A percentile compares a stretch with the other conserved stretches of the same genome.
phyloP scores from a whole-genome alignment of 305 asterid species.

The Solanum chacoense region DNA sequence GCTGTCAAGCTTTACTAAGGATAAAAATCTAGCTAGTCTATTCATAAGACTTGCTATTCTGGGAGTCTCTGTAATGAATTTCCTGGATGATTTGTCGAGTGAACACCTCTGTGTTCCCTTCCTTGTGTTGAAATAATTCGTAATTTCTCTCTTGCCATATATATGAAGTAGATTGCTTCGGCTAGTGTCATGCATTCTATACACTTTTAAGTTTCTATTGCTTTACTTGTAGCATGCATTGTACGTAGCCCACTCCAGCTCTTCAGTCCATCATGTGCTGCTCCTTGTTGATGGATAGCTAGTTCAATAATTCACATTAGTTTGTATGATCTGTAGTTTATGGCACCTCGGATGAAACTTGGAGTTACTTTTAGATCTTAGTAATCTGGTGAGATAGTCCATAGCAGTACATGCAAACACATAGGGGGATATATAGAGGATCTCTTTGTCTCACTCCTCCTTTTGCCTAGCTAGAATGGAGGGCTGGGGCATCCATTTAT shows the following conservation, averaged over 20 bases:
- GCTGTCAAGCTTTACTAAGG: background rate
- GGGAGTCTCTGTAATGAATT: background rate
- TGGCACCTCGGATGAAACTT: too few species aligned
- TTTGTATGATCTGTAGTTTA: too few species aligned
- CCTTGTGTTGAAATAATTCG: background rate
- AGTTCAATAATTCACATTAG: background rate
- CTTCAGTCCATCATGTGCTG: background rate
- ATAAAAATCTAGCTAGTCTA: too few species aligned
- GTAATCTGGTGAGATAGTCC: too few species aligned
- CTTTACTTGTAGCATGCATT: background rate
- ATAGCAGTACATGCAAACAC: too few species aligned
- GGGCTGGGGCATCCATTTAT: too few species aligned
- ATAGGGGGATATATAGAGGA: too few species aligned
- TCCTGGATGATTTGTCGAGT: background rate
- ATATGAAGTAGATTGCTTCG: background rate
- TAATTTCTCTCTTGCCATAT: background rate
- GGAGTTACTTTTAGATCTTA: too few species aligned
- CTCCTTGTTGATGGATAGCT: background rate
- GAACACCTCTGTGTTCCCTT: background rate
- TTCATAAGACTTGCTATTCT: too few species aligned
- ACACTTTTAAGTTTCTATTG: background rate
- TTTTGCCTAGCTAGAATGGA: too few species aligned
- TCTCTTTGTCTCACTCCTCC: too few species aligned
- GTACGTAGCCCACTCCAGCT: background rate
- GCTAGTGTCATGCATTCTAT: background rate